Base-by-base conservation (phyloP, 176 grass and related monocot genomes). In the Paspalum vaginatum region DNA sequence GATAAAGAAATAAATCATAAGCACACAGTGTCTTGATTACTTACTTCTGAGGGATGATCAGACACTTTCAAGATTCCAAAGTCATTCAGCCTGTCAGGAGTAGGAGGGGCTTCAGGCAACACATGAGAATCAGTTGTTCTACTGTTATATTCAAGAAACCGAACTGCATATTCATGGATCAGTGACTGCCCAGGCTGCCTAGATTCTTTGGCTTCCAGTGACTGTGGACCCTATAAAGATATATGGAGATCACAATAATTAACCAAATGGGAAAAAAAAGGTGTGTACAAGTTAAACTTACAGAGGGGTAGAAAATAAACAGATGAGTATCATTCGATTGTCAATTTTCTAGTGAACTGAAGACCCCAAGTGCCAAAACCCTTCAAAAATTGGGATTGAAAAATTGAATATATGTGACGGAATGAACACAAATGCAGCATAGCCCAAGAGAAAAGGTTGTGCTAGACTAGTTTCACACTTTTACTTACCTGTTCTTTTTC, bases 161-260 rank as follows among this genome's bases (percentile, higher is more conserved):
- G 85, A 87, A 91, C 58, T 83, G 92, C 95, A 86, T 98, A 98
- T 83, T 91, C 90, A 48, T 83, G 84, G 76, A 98, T 85, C 56
- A 75, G 60, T 75, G 80, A 83, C 59, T 52, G 83, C 45, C 9
- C 27, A 79, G 62, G 53, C 61, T 16, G 22, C 21, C 17, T 47
- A 72, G 46, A 80, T 50, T 80, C 62, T 78, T 79, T 77, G 6
- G 3, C 56, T 69, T 76, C 71, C 62, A 59, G 27, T 76, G 67
- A 78, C 38, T 53, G 45, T 11, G 63, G 72, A 18, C 48, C 86
- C 88, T 88, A 50, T 41, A 83, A 44, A 76, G 83, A 80, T 45
- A 61, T 45, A 91, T 64, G 83, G 12, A 79, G 42, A 41, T 84
- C 39, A 88, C 18, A 84, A 53, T 11, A 54, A 54, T 51, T 48